A percentile compares a stretch with the other conserved stretches of the same genome.
Evolutionary conservation across 202 grass and related monocot genomes (phyloP).

Genomic region (Zizania palustris): DNA sequence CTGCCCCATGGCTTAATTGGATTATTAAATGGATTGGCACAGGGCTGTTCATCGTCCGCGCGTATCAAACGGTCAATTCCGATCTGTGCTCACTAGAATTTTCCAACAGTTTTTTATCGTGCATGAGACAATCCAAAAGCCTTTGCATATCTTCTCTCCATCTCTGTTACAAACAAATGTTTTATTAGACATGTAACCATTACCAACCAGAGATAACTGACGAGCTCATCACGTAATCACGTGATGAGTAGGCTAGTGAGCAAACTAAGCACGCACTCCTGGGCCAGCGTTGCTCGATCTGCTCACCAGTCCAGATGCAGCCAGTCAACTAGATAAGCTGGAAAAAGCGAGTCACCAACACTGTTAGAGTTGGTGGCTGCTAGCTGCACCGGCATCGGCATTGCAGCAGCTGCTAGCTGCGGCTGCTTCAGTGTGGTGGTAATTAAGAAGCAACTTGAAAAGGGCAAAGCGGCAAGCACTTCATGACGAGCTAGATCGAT

Average conservation of each 20-base stretch:
- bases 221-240: neutral
- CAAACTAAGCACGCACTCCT: neutral
- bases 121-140: neutral
- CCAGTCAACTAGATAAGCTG: conserved; percentile 30
- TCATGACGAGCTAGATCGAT: neutral
- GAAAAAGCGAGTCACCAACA: conserved; percentile 14
- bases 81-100: neutral
- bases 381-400: neutral
- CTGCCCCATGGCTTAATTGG: neutral
- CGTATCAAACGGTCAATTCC: neutral
- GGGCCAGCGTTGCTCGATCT: neutral
- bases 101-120: neutral
- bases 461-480: neutral
- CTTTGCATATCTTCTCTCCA: neutral
- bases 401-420: neutral
- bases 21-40: neutral
- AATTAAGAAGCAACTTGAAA: conserved; percentile 19
- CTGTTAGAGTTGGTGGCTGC: conserved; percentile 21
- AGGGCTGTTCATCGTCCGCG: neutral
- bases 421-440: conserved; percentile 20
- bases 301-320: neutral
- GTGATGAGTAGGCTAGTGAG: neutral
- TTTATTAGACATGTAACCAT: neutral
- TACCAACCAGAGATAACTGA: neutral
- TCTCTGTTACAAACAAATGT: neutral